phyloP scores from a whole-genome alignment of 805 yeast genomes.

The Tetrapisispora taiwanensis region DNA sequence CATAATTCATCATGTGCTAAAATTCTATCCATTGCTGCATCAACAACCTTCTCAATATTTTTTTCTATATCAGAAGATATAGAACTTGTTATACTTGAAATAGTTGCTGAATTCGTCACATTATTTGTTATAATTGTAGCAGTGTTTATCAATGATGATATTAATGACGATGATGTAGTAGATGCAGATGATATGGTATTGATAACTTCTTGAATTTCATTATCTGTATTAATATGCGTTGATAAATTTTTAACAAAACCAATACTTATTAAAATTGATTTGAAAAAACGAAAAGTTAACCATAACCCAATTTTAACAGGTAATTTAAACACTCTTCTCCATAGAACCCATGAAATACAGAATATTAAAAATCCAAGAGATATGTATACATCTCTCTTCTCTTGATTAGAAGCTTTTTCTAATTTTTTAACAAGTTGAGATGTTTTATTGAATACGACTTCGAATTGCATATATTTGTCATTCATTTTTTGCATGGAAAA shows the following conservation, averaged over 20 bases:
- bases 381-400: constrained; percentile 27
- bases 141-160: no score
- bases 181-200: not conserved
- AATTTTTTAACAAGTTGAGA: constrained; percentile 23
- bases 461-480: constrained; percentile 26
- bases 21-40: constrained; percentile 21
- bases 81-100: not conserved
- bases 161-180: not conserved
- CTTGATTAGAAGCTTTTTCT: constrained; percentile 26
- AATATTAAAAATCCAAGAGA: constrained; percentile 21
- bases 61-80: not conserved
- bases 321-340: constrained; percentile 28
- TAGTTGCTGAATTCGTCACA: not conserved
- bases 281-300: constrained; percentile 30
- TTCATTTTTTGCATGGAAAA: constrained; percentile 19
- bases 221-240: not conserved
- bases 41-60: constrained; percentile 13
- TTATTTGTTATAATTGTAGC: constrained; percentile 1
- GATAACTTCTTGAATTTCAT: not conserved
- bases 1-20: constrained; percentile 18
- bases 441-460: constrained; percentile 22
- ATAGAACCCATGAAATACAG: constrained; percentile 28
- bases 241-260: constrained; percentile 17
- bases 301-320: constrained; percentile 26
- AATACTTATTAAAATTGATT: constrained; percentile 21